Conservation (phyloP, 305 asterid genomes). For the Fraxinus baroniana region DNA sequence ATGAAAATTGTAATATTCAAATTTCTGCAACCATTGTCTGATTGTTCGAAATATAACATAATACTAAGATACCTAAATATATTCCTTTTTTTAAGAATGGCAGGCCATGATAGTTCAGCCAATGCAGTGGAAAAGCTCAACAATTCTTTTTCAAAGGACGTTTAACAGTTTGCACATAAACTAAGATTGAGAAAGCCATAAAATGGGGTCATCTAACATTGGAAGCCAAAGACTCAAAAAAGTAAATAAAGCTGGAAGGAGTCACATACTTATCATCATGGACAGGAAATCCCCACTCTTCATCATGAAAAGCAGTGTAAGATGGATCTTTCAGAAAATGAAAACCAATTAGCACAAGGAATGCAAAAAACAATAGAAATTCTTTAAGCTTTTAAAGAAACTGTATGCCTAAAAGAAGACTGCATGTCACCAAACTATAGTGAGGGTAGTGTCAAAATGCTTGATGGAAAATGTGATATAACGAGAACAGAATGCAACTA, state of each 20-base stretch:
- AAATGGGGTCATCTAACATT: not conserved
- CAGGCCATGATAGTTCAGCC: conserved; percentile 53
- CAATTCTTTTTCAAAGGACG: too few species aligned
- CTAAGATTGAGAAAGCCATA: not conserved
- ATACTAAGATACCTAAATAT: conserved; percentile 52
- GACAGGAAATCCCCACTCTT: conserved; percentile 20
- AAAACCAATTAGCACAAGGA: not conserved
- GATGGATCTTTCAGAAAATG: not conserved
- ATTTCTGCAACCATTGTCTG: conserved; percentile 20
- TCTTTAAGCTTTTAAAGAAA: too few species aligned
- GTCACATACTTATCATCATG: conserved; percentile 13
- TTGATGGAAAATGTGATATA: not conserved
- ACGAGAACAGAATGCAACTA: not conserved
- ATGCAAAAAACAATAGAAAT: not conserved
- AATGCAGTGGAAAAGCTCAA: conserved; percentile 51
- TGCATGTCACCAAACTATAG: not conserved
- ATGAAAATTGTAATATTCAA: conserved; percentile 1
- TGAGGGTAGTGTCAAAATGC: not conserved
- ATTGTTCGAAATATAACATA: conserved; percentile 18
- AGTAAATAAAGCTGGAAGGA: not conserved
- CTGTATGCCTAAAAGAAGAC: not conserved
- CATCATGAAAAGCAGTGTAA: conserved; percentile 13
- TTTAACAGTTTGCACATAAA: too few species aligned
- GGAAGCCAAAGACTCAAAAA: not conserved
- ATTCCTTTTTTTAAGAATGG: conserved; percentile 42